phyloP scores from a whole-genome alignment of 257 asterid species.

The Nemophila menziesii region DNA sequence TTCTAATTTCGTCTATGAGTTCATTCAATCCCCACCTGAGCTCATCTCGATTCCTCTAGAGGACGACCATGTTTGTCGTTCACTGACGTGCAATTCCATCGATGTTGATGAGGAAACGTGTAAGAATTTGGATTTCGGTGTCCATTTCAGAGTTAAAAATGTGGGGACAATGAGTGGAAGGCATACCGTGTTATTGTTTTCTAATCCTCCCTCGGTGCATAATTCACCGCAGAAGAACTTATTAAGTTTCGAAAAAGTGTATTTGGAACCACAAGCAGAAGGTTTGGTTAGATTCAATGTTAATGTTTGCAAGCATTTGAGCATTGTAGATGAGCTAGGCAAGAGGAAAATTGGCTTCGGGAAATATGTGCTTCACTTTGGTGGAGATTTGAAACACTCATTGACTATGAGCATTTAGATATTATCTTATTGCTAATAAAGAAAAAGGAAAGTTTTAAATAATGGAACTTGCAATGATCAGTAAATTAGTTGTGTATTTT shows the following conservation, averaged over 20 bases:
- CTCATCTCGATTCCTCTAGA: conserved; percentile 33
- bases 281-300: conserved; percentile 25
- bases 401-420: too few relatives aligned
- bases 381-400: conserved; percentile 51
- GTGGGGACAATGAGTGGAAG: conserved; percentile 42
- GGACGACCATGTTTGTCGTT: conserved; percentile 28
- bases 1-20: conserved; percentile 33
- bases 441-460: too few relatives aligned
- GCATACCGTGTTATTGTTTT: conserved; percentile 50
- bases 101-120: conserved; percentile 50
- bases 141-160: conserved; percentile 42
- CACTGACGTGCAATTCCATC: conserved; percentile 26
- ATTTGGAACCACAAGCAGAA: conserved; percentile 23
- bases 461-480: too few relatives aligned
- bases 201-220: conserved; percentile 40
- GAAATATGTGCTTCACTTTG: conserved; percentile 43
- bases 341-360: conserved; percentile 66
- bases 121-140: conserved; percentile 23
- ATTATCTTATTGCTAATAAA: too few relatives aligned
- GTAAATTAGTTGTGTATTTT: too few relatives aligned
- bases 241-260: conserved; percentile 47
- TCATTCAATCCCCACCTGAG: conserved; percentile 37
- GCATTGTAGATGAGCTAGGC: conserved; percentile 69
- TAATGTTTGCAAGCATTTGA: conserved; percentile 58
- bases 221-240: conserved; percentile 54